phyloP scores from a whole-genome alignment of 805 yeast species.

The Saccharomycopsis vini region DNA sequence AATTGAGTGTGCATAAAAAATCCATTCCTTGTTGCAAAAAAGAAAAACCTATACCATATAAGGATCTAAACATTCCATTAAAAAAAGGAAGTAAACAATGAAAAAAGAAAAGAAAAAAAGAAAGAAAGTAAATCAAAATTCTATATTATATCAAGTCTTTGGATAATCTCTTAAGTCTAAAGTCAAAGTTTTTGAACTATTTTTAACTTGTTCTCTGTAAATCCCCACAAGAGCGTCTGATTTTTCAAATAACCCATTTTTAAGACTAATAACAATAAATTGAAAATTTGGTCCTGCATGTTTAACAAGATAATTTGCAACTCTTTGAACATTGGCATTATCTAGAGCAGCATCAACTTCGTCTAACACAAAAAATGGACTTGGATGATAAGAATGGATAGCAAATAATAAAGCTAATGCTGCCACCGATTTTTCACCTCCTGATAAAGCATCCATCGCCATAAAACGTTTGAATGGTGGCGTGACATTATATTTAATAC shows the following conservation, averaged over 20 bases:
- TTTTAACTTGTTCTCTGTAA: constrained; percentile 68
- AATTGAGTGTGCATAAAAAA: too few relatives aligned
- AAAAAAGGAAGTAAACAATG: too few relatives aligned
- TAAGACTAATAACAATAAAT: constrained; percentile 86
- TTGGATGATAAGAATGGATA: constrained; percentile 80
- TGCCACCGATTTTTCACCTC: constrained; percentile 96
- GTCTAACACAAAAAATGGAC: constrained; percentile 92
- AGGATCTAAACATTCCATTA: too few relatives aligned
- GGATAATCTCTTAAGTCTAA: constrained; percentile 61
- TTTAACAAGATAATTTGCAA: constrained; percentile 76
- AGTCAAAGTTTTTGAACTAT: constrained; percentile 65
- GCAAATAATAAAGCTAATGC: constrained; percentile 90
- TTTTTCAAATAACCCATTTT: constrained; percentile 76
- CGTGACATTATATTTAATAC: constrained; percentile 86
- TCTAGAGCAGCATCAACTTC: constrained; percentile 99
- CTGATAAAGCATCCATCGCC: constrained; percentile 86
- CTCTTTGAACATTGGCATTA: constrained; percentile 72
- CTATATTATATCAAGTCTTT: not conserved
- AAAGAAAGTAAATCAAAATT: not conserved
- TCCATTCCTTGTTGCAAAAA: too few relatives aligned
- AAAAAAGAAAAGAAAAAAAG: too few relatives aligned
- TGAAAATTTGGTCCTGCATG: constrained; percentile 76
- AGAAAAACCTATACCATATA: too few relatives aligned
- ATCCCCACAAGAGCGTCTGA: constrained; percentile 92
- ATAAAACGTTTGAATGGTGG: constrained; percentile 92